Evolutionary conservation across 2,329 filamentous ascomycete genomes (phyloP), one percentile per base, ranked within the genome.

Genomic region (Colletotrichum endophyticum): DNA sequence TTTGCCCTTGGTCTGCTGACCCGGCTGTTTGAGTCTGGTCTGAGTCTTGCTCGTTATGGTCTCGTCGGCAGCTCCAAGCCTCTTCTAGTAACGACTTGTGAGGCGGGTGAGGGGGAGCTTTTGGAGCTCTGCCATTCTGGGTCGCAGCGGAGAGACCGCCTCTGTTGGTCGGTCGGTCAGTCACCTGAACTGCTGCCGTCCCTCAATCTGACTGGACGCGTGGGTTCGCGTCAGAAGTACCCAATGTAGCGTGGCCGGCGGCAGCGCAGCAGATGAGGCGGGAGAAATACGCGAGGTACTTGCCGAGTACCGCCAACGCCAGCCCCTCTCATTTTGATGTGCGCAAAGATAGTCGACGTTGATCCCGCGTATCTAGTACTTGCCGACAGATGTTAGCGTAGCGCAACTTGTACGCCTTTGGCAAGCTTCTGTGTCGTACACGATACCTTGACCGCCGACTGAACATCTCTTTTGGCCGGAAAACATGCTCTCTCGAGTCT

Each of bases 1-100:
- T 62, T 56, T 75, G 53, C 53, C 19, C 30, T 30, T 72, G 73
- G 73, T 75, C 69, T 72, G 69, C 27, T 72, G 62, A 63, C 73
- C 63, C 25, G 53, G 53, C 19, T 62, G 62, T 63, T 63, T 63
- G 69, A 67, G 53, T 75, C 68, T 56, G 49, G 36, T n/a, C 61
- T 75, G 27, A 56, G 53, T 56, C 34, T 63, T n/a, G 62, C 30
- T 67, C 61, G 6, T 66, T 39, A 13, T 61, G 69, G 68, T 39
- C 34, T 67, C 36, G 73, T 67, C 53, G 36, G 49, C 39, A 63
- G 44, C 61, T 75, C 69, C 69, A 66, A 75, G 61, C 72, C 72
- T 75, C 53, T 72, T 62, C 36, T 72, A 62, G 72, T n/a, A 61
- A 66, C 28, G 59, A 27, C 66, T 64, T 70, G 12, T 57, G 59